These are phyloP conservation scores for Climacium dendroides DNA, from an alignment of 225 moss, liverwort and hornwort genomes.

Conservation along the genomic window DNA sequence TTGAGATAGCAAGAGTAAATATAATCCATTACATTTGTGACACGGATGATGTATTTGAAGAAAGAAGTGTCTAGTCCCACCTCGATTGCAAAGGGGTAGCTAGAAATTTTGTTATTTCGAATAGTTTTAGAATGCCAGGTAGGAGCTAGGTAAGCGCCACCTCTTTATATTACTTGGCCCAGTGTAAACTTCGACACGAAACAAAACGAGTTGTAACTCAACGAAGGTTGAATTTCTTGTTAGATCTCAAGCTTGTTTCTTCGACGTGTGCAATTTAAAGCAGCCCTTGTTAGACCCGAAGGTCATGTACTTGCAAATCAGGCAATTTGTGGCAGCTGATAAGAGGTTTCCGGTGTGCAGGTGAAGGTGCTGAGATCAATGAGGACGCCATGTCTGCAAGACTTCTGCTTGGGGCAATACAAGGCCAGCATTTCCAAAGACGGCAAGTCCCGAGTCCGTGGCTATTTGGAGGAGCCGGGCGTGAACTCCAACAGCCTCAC, in stretches of 20 bases:
- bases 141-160: too few relatives aligned
- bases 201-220: background rate
- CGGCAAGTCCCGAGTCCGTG: constrained; percentile 50
- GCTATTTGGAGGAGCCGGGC: constrained; percentile 70
- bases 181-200: too few relatives aligned
- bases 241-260: background rate
- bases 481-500: constrained; percentile 65
- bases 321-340: background rate
- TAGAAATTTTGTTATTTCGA: background rate
- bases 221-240: background rate
- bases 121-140: background rate
- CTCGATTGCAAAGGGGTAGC: background rate
- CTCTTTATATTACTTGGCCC: background rate
- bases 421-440: constrained; percentile 74
- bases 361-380: constrained; percentile 90
- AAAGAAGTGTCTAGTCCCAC: background rate
- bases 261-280: background rate
- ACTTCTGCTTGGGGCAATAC: constrained; percentile 81
- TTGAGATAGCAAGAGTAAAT: background rate
- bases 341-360: constrained; percentile 11
- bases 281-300: background rate
- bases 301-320: background rate
- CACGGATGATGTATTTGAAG: background rate
- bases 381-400: constrained; percentile 45
- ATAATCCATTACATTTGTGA: background rate